These are phyloP conservation scores for Gryganskiella cystojenkinii DNA, from an alignment of 192 early-diverging fungal species.

Conservation along the genomic window DNA sequence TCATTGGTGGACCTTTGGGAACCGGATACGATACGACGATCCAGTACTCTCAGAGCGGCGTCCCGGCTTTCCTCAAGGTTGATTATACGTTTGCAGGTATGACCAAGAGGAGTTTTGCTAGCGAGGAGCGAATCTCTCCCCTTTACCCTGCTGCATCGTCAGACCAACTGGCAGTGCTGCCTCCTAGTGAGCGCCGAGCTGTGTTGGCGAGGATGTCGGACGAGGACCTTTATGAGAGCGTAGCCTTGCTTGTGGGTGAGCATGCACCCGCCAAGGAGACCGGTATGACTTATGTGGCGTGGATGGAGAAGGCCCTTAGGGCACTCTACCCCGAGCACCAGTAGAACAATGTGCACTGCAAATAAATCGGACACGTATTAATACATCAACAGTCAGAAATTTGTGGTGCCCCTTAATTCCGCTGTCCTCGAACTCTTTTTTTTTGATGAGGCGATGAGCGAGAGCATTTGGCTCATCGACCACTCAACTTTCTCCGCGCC, in stretches of 20 bases:
- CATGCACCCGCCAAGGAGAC: neutral
- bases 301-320: conserved; percentile 10
- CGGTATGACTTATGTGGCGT: conserved; percentile 1
- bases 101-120: neutral
- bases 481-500: too few relatives aligned
- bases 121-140: neutral
- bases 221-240: neutral
- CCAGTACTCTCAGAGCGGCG: neutral
- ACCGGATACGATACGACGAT: neutral
- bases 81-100: conserved; percentile 2
- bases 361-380: neutral
- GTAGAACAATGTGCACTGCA: neutral
- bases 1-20: neutral
- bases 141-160: too few relatives aligned
- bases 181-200: neutral
- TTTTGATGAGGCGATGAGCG: too few relatives aligned
- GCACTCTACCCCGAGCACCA: conserved; percentile 18
- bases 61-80: neutral
- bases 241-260: conserved; percentile 1
- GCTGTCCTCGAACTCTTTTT: too few relatives aligned
- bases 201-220: conserved; percentile 6
- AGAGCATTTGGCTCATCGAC: too few relatives aligned
- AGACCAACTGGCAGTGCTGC: neutral
- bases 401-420: too few relatives aligned
- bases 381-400: neutral